These are phyloP conservation scores for Tetraselmis chui DNA, from an alignment of 139 green algal genomes.

Conservation along the genomic window DNA sequence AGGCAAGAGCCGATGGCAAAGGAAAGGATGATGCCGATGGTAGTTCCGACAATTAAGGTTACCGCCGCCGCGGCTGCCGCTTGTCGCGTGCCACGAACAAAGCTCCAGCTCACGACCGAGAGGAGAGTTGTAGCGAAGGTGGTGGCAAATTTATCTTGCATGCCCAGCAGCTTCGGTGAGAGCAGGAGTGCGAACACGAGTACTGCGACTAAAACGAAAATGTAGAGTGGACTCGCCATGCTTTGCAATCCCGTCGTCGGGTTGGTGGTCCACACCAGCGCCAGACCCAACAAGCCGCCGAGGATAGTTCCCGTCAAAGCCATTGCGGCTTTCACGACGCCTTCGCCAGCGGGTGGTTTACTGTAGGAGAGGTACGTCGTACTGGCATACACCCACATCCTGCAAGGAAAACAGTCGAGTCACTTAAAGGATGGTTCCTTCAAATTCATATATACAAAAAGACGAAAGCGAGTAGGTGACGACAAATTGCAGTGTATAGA, in stretches of 20 bases:
- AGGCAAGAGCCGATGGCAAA: neutral
- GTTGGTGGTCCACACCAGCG: neutral
- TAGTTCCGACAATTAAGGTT: neutral
- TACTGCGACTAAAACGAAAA: neutral
- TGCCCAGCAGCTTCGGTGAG: neutral
- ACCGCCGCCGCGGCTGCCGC: neutral
- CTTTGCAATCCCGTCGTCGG: neutral
- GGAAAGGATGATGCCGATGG: neutral
- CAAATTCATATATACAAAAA: neutral
- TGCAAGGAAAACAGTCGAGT: neutral
- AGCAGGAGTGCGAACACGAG: neutral
- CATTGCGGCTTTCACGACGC: neutral
- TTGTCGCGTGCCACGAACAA: neutral
- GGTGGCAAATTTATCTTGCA: neutral
- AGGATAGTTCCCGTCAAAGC: neutral
- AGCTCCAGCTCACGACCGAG: neutral
- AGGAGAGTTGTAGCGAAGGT: neutral
- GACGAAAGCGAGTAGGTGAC: neutral
- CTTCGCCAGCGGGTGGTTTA: neutral
- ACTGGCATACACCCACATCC: neutral
- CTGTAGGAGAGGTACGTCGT: neutral
- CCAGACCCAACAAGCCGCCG: neutral
- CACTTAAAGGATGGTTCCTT: neutral
- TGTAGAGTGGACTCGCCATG: neutral
- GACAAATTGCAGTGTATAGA: no score